Base-by-base conservation (phyloP, 179 eudicot genomes). In the Sideroxylon spinosum region DNA sequence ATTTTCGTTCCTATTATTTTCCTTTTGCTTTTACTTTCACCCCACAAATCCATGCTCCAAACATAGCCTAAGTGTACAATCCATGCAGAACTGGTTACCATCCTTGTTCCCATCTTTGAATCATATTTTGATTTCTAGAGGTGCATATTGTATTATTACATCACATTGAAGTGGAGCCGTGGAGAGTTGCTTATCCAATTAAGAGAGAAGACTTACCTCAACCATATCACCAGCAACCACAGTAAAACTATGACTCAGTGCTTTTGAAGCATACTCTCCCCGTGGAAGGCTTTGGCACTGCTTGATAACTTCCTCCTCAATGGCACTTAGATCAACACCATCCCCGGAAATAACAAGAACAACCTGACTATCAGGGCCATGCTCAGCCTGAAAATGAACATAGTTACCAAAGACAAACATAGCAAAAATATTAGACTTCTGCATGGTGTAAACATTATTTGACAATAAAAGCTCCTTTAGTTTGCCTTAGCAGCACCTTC, bases 341-440 rank as follows among this genome's bases (percentile, higher is more conserved):
- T 90, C 97, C 72, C 97, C 98, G 81, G 91, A 92, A 83, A 90
- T 80, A 32, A 92, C 97, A 44, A 94, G 92, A 82, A 92, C 98
- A 73, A 94, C 98, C 86, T 94, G 98, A 85, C 97, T 94, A 74
- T 94, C 98, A 56, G 98, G 97, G 57, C 98, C 97, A 82, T 94
- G 98, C 90, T 94, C 98, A 69, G 98, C 98, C 98, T 94, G 88
- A 86, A 81, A 78, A 81, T 50, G 50, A 60, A 56, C 68, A 20
- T n/a, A 60, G 8, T 20, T 6, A n/a, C 23, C 23, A 60, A 60
- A 60, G 64, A 60, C 19, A 6, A 60, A 23, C 25, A 6, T 60
- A 60, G 64, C 64, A 60, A 60, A 4, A 56, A 17, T 6, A 13
- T 2, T 16, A 56, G n/a, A 56, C 60, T 56, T 56, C 60, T 16